Conservation (phyloP, 345 rosid genomes). For the Pugionium cornutum region DNA sequence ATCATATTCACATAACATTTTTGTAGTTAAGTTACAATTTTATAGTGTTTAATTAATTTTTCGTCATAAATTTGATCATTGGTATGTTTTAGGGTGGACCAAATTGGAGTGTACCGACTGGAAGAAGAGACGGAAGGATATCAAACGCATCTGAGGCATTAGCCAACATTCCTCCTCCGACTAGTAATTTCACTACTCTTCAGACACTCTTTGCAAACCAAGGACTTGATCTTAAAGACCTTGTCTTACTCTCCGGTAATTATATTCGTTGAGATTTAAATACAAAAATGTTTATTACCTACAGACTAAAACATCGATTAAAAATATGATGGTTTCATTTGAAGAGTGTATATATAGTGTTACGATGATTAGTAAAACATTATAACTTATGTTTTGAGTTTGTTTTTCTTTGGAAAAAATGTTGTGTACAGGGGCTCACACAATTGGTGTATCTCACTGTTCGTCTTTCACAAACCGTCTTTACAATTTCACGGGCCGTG, state of each 20-base stretch:
- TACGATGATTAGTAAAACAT: neutral
- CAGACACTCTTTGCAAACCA: constrained; percentile 53
- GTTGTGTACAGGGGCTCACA: constrained; percentile 67
- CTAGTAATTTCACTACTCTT: constrained; percentile 58
- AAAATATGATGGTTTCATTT: neutral
- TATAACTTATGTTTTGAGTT: neutral
- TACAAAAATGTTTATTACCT: no score
- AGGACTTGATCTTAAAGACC: constrained; percentile 70
- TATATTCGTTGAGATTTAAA: no score
- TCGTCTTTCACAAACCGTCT: constrained; percentile 58
- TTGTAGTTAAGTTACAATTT: neutral
- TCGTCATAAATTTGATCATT: neutral
- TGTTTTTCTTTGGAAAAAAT: neutral
- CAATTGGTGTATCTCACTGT: constrained; percentile 76
- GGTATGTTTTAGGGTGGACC: constrained; percentile 68
- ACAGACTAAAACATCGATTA: no score
- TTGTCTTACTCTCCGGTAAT: constrained; percentile 63
- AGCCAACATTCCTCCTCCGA: constrained; percentile 61
- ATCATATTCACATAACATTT: neutral
- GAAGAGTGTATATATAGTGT: neutral
- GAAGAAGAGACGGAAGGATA: constrained; percentile 69
- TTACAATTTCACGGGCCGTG: constrained; percentile 73
- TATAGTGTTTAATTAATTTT: neutral
- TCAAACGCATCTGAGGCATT: constrained; percentile 63
- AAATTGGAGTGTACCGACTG: constrained; percentile 83